These are phyloP conservation scores for Suillus spraguei DNA, from an alignment of 768 basidiomycete species.

Conservation along the genomic window DNA sequence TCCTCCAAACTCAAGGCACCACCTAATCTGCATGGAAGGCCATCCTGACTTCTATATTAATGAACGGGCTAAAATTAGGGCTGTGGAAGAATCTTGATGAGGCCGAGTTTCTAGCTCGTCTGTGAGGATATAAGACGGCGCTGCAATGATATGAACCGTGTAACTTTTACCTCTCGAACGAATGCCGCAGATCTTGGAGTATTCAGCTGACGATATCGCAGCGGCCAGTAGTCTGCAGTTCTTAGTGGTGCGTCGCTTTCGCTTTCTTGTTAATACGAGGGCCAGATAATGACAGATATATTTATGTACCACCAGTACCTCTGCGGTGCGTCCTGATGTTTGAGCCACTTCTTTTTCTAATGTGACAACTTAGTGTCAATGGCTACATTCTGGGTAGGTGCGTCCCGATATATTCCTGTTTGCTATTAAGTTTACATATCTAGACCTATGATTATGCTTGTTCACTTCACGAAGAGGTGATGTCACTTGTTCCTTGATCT, in stretches of 20 bases:
- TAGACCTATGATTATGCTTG: neutral
- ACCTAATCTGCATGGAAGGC: too few relatives aligned
- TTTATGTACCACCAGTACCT: neutral
- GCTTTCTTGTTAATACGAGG: neutral
- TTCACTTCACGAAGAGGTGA: neutral
- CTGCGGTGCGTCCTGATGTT: neutral
- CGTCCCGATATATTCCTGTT: neutral
- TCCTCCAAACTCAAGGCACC: too few relatives aligned
- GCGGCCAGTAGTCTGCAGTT: neutral
- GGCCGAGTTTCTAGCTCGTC: too few relatives aligned
- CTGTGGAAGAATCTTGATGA: too few relatives aligned
- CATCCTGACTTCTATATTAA: too few relatives aligned
- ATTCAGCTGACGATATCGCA: neutral
- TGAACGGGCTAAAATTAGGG: too few relatives aligned
- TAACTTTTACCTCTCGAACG: neutral
- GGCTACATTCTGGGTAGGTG: neutral
- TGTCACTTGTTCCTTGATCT: neutral
- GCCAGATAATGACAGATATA: neutral
- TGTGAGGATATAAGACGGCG: too few relatives aligned
- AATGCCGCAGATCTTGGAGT: too few relatives aligned
- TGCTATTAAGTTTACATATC: neutral
- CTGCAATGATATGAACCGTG: too few relatives aligned
- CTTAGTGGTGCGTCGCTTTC: neutral
- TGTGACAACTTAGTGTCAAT: neutral
- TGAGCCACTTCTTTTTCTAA: neutral